Evolutionary conservation across 139 green algal species (phyloP).

Genomic region (Yamagishiella unicocca): DNA sequence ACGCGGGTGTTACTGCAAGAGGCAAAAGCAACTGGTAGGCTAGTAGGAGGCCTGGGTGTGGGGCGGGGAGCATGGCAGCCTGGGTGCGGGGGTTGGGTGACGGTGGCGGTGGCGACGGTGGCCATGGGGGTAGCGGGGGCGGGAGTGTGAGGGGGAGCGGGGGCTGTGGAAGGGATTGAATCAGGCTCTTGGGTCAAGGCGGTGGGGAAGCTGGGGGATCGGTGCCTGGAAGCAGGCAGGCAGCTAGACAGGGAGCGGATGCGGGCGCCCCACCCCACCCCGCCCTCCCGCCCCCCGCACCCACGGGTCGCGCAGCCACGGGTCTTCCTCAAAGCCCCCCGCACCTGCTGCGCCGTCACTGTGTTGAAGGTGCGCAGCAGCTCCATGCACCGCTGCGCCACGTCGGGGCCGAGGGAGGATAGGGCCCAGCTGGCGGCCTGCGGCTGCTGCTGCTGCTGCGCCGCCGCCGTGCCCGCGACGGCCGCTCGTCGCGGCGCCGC

Average conservation of each 20-base stretch:
- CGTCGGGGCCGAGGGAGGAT: conserved; percentile 3
- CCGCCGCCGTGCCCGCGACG: neutral
- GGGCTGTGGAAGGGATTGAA: too few relatives aligned
- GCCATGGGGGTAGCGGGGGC: neutral
- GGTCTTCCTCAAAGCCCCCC: neutral
- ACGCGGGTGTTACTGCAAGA: neutral
- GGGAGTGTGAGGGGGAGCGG: too few relatives aligned
- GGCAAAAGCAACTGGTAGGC: too few relatives aligned
- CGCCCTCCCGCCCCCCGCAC: neutral
- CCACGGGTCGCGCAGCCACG: too few relatives aligned
- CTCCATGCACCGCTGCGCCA: conserved; percentile 39
- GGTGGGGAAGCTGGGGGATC: too few relatives aligned
- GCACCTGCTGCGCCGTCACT: conserved; percentile 28
- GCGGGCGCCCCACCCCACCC: neutral
- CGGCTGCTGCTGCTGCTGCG: neutral
- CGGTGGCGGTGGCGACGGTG: neutral
- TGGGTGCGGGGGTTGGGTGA: neutral
- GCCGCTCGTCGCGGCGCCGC: neutral
- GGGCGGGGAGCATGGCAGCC: too few relatives aligned
- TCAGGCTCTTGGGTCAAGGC: too few relatives aligned
- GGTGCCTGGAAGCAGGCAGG: too few relatives aligned
- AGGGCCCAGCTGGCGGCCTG: conserved; percentile 21
- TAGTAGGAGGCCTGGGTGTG: too few relatives aligned
- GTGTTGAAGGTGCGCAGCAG: conserved; percentile 42
- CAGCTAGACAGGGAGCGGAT: too few relatives aligned